Conservation (phyloP, 2,329 filamentous ascomycete species). For the Fusarium penzigii region DNA sequence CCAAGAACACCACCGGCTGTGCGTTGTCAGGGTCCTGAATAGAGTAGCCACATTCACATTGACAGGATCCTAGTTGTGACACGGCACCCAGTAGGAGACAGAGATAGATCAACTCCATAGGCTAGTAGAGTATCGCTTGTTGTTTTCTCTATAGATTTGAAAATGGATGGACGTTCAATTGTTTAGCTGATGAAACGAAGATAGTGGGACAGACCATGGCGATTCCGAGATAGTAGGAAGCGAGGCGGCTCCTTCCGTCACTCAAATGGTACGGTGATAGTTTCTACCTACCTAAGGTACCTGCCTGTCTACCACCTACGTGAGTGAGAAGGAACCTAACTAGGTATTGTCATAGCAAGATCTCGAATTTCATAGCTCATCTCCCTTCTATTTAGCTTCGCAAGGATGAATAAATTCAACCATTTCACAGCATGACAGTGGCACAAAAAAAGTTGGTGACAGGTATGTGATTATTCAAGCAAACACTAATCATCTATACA, state of each 20-base stretch:
- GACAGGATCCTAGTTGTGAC: conserved; percentile 34
- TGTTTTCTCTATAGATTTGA: background rate
- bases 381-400: no score
- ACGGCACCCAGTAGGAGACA: conserved; percentile 7
- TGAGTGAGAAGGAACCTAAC: no score
- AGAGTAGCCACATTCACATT: conserved; percentile 74
- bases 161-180: background rate
- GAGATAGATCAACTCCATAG: conserved; percentile 8
- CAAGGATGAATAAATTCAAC: background rate
- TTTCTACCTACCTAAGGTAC: no score
- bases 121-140: background rate
- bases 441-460: conserved; percentile 13
- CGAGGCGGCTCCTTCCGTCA: background rate
- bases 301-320: no score
- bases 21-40: conserved; percentile 46
- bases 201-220: no score
- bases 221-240: no score
- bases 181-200: no score
- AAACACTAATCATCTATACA: conserved; percentile 39
- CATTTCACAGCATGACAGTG: background rate
- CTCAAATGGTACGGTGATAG: no score
- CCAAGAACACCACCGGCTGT: conserved; percentile 59
- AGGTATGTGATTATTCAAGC: conserved; percentile 35
- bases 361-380: no score
- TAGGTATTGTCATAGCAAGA: no score